Percentiles rank a stretch among this genome's conserved stretches.
Conservation (phyloP, 2,329 filamentous ascomycete genomes). For the Cercospora berteroae region DNA sequence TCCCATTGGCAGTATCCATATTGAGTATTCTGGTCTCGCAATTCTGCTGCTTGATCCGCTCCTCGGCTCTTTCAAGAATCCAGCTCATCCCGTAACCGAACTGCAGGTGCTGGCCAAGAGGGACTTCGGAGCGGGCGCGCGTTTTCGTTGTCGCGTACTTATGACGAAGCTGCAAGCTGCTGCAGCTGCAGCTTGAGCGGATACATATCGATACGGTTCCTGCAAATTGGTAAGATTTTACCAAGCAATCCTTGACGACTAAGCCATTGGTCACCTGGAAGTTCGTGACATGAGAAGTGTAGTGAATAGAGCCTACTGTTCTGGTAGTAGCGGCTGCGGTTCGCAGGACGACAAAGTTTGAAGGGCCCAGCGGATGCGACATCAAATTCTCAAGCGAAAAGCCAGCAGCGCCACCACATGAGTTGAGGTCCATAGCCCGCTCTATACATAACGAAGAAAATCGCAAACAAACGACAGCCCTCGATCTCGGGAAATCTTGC, state of each 20-base stretch:
- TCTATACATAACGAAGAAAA: neutral
- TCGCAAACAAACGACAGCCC: neutral
- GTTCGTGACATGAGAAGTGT: neutral
- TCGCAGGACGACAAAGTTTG: neutral
- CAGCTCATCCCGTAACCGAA: neutral
- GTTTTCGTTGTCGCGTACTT: neutral
- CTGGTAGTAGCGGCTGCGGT: neutral
- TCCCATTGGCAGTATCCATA: slow-evolving; percentile 10
- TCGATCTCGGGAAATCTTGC: neutral
- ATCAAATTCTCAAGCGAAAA: neutral
- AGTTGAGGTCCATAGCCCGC: neutral
- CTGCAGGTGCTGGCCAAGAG: neutral
- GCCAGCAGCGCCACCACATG: neutral
- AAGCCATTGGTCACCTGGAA: neutral
- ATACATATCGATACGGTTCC: slow-evolving; percentile 12
- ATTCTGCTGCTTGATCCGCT: slow-evolving; percentile 1
- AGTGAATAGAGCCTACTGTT: neutral
- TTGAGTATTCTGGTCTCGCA: slow-evolving; percentile 5
- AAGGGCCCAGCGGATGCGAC: neutral
- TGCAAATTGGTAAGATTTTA: slow-evolving; percentile 4
- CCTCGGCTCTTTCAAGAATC: slow-evolving; percentile 1
- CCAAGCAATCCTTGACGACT: neutral
- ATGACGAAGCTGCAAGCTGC: slow-evolving; percentile 11
- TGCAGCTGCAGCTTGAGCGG: slow-evolving; percentile 1
- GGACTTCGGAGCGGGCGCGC: neutral